These are phyloP conservation scores for Meyerozyma guilliermondii DNA, from an alignment of 1,139 yeast species.

Conservation along the genomic window DNA sequence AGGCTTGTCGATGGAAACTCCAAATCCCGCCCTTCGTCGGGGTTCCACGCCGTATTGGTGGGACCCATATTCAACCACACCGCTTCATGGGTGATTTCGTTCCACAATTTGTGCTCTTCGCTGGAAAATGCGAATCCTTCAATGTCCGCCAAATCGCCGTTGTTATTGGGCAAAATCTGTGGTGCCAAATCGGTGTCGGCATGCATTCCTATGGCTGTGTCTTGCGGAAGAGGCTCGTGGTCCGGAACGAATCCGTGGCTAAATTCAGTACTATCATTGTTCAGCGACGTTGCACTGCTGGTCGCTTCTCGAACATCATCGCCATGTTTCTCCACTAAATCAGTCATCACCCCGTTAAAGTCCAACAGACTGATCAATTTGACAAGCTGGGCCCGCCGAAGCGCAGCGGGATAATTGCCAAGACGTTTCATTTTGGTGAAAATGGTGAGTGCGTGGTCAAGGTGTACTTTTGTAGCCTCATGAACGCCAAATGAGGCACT, in stretches of 20 bases:
- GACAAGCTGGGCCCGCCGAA: slow-evolving; percentile 66
- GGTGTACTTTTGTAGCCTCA: slow-evolving; percentile 65
- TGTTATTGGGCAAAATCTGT: slow-evolving; percentile 9
- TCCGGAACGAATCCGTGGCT: neutral
- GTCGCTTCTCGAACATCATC: slow-evolving; percentile 27
- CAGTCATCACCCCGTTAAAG: slow-evolving; percentile 61
- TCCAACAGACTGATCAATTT: slow-evolving; percentile 62
- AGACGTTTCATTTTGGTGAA: slow-evolving; percentile 71
- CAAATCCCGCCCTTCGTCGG: neutral
- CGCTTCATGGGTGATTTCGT: slow-evolving; percentile 69
- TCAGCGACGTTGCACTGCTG: slow-evolving; percentile 1
- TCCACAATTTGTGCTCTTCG: slow-evolving; percentile 66
- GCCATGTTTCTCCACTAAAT: slow-evolving; percentile 52
- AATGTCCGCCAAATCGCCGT: slow-evolving; percentile 34
- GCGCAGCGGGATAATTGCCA: slow-evolving; percentile 76
- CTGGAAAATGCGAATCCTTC: slow-evolving; percentile 41
- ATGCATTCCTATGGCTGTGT: slow-evolving; percentile 6
- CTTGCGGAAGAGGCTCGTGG: slow-evolving; percentile 4
- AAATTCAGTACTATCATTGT: neutral
- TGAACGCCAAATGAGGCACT: slow-evolving; percentile 83
- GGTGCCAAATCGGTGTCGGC: slow-evolving; percentile 4
- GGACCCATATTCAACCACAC: slow-evolving; percentile 48
- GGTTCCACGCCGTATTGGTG: neutral
- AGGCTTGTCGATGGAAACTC: slow-evolving; percentile 4
- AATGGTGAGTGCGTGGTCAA: slow-evolving; percentile 67